Conservation (phyloP, 2,329 filamentous ascomycete genomes). For the Ramichloridium luteum region DNA sequence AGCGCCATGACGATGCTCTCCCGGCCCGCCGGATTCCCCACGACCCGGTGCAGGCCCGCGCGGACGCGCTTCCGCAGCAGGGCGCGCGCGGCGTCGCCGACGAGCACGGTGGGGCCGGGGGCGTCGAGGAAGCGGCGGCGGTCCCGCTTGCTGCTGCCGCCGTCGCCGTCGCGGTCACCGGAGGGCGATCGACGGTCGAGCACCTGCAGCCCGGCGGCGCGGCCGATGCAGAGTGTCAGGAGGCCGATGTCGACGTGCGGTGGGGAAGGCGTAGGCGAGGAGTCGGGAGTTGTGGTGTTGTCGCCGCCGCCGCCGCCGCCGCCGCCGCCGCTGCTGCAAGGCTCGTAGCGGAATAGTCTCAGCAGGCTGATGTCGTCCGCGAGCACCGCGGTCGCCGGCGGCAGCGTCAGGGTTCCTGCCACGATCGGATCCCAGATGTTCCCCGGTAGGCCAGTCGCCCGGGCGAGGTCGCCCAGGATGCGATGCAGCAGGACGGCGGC, state of each 20-base stretch:
- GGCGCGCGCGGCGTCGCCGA: constrained; percentile 15
- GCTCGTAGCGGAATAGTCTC: constrained; percentile 20
- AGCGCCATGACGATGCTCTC: constrained; percentile 19
- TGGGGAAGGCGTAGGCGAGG: too few species aligned
- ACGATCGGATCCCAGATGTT: constrained; percentile 17
- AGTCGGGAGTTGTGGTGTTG: too few species aligned
- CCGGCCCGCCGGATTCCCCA: constrained; percentile 15
- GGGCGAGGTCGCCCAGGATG: constrained; percentile 18
- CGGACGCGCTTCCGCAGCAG: constrained; percentile 12
- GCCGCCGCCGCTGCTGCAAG: too few species aligned
- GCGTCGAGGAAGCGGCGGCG: constrained; percentile 12
- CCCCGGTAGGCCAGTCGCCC: constrained; percentile 11
- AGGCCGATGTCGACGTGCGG: constrained; percentile 22
- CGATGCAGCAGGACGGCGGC: constrained; percentile 14
- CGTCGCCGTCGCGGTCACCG: too few species aligned
- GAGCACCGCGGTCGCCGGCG: constrained; percentile 9
- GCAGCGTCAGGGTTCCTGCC: too few species aligned
- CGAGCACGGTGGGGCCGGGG: constrained; percentile 12
- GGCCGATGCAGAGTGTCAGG: constrained; percentile 20
- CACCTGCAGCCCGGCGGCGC: constrained; percentile 16
- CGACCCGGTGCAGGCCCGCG: constrained; percentile 18
- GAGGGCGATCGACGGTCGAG: constrained; percentile 11
- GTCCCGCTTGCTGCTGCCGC: too few species aligned
- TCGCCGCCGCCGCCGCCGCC: constrained; percentile 12
- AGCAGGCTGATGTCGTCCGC: constrained; percentile 6